phyloP scores from a whole-genome alignment of 2,329 filamentous ascomycete species.

The Diplocarpon rosae region DNA sequence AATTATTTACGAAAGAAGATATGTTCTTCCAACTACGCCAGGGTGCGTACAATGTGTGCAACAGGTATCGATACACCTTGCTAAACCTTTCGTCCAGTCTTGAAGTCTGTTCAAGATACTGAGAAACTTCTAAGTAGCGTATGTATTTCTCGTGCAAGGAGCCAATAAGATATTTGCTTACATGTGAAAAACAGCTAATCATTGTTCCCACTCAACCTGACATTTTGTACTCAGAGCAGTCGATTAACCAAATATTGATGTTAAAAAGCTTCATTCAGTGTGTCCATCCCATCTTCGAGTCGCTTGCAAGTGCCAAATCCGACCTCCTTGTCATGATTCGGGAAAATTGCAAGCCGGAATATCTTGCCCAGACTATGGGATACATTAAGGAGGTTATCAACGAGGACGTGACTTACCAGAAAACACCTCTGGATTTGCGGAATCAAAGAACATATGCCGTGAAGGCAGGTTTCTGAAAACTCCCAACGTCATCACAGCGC shows the following conservation, averaged over 20 bases:
- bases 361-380: conserved; percentile 47
- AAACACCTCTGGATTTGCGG: conserved; percentile 68
- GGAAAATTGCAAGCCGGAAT: conserved; percentile 54
- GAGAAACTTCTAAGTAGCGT: conserved; percentile 73
- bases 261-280: conserved; percentile 70
- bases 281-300: conserved; percentile 55
- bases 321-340: conserved; percentile 56
- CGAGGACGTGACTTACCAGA: conserved; percentile 67
- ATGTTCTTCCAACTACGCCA: conserved; percentile 70
- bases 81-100: conserved; percentile 33
- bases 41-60: conserved; percentile 33
- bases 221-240: conserved; percentile 62
- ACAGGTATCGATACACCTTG: not conserved
- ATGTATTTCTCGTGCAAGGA: conserved; percentile 16
- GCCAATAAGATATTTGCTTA: not conserved
- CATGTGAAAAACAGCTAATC: conserved; percentile 50
- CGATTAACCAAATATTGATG: conserved; percentile 77
- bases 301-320: conserved; percentile 53
- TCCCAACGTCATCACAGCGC: not conserved
- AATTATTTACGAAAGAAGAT: conserved; percentile 70
- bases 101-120: conserved; percentile 66
- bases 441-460: conserved; percentile 89
- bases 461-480: conserved; percentile 39
- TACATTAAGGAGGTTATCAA: conserved; percentile 66
- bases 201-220: conserved; percentile 57